A percentile compares a stretch with the other conserved stretches of the same genome.
Evolutionary conservation across 208 protist species (phyloP).

Genomic region (Vickermania ingenoplastis): DNA sequence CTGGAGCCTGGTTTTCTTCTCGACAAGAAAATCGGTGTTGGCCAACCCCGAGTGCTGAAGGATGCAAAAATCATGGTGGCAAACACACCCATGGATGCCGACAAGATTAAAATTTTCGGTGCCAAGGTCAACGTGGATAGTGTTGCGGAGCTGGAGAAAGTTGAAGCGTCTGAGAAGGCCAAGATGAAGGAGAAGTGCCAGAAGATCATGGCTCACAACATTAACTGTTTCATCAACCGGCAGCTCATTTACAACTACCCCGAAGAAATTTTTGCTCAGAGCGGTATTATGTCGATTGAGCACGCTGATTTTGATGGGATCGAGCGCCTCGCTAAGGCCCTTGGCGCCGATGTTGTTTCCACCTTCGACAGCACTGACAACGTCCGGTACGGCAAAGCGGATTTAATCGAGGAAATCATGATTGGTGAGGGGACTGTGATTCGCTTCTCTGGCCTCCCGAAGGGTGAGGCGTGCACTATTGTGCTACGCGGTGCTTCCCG

Average conservation of each 20-base stretch:
- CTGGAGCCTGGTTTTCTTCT: constrained; percentile 99
- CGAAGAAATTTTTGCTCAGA: constrained; percentile 97
- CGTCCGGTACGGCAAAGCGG: constrained; percentile 93
- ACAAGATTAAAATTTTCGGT: constrained; percentile 99
- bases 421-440: constrained; percentile 98
- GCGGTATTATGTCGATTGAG: constrained; percentile 97
- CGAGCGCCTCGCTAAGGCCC: constrained; percentile 92
- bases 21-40: constrained; percentile 98
- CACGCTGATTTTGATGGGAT: constrained; percentile 99
- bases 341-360: constrained; percentile 97
- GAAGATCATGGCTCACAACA: constrained; percentile 94
- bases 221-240: constrained; percentile 99
- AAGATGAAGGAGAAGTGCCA: constrained; percentile 94
- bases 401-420: constrained; percentile 98
- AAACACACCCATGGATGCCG: constrained; percentile 99
- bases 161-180: constrained; percentile 98
- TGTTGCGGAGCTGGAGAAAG: constrained; percentile 93
- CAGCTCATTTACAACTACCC: constrained; percentile 99
- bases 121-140: constrained; percentile 93
- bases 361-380: constrained; percentile 97
- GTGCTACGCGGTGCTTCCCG: constrained; percentile 98
- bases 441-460: constrained; percentile 93
- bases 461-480: constrained; percentile 98
- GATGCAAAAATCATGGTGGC: constrained; percentile 99
- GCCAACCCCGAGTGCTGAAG: constrained; percentile 95